Evolutionary conservation across 2,329 filamentous ascomycete genomes (phyloP).

Genomic region (Blastomyces gilchristii): DNA sequence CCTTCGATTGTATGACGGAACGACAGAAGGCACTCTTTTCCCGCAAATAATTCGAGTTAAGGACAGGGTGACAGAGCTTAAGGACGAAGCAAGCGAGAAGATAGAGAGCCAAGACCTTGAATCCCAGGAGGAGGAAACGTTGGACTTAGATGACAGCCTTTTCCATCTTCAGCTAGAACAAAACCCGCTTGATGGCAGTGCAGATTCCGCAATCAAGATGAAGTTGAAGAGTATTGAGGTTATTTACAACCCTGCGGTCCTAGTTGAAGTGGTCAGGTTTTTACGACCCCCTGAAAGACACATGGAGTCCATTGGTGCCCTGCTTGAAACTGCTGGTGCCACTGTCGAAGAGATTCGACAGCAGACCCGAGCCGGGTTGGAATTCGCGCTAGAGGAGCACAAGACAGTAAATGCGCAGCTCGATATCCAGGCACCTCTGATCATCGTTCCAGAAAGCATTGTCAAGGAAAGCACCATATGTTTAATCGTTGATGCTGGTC

Average conservation of each 20-base stretch:
- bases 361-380: constrained; percentile 87
- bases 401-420: constrained; percentile 96
- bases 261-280: constrained; percentile 85
- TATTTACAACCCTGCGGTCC: constrained; percentile 91
- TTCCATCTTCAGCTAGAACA: constrained; percentile 90
- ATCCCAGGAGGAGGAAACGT: constrained; percentile 33
- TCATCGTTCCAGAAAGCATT: constrained; percentile 92
- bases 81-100: constrained; percentile 41
- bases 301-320: constrained; percentile 93
- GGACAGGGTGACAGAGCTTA: constrained; percentile 54
- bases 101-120: constrained; percentile 32
- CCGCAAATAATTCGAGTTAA: constrained; percentile 95
- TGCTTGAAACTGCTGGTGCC: constrained; percentile 91
- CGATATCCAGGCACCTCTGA: constrained; percentile 87
- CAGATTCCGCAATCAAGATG: constrained; percentile 79
- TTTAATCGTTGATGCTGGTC: constrained; percentile 89
- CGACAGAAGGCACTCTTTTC: constrained; percentile 80
- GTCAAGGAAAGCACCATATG: constrained; percentile 71
- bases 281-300: constrained; percentile 93
- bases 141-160: constrained; percentile 59
- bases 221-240: constrained; percentile 94
- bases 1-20: constrained; percentile 89
- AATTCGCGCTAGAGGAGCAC: constrained; percentile 94
- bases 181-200: constrained; percentile 84
- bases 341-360: constrained; percentile 92